Conservation (phyloP, 2,329 filamentous ascomycete genomes). For the Thielaviopsis musarum region DNA sequence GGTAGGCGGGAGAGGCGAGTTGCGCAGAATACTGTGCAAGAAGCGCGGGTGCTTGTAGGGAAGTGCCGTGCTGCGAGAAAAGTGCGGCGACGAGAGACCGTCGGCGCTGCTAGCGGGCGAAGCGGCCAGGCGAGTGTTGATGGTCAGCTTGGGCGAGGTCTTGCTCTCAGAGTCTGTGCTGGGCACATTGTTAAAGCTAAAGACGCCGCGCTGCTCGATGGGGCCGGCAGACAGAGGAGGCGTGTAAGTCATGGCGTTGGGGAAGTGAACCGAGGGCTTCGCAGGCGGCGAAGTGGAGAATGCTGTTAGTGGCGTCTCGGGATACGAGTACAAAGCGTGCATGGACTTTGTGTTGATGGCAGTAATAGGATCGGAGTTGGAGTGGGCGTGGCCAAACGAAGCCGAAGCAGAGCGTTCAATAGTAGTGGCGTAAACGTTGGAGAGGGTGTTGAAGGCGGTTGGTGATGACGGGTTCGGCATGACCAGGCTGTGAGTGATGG, state of each 20-base stretch:
- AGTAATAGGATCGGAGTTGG: constrained; percentile 5
- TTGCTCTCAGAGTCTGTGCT: background rate
- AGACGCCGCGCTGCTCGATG: constrained; percentile 20
- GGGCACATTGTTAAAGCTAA: constrained; percentile 5
- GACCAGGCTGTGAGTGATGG: constrained; percentile 24
- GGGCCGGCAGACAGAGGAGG: constrained; percentile 39
- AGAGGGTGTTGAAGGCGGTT: constrained; percentile 48
- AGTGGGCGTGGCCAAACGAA: background rate
- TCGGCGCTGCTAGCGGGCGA: background rate
- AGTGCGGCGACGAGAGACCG: constrained; percentile 11
- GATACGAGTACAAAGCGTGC: constrained; percentile 23
- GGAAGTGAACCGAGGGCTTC: constrained; percentile 29
- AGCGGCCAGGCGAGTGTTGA: constrained; percentile 11
- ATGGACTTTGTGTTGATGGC: constrained; percentile 10
- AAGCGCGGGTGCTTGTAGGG: constrained; percentile 43
- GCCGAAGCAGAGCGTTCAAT: constrained; percentile 40
- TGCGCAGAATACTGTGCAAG: constrained; percentile 48
- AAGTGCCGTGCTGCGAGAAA: constrained; percentile 18
- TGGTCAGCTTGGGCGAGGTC: constrained; percentile 10
- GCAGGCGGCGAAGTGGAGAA: constrained; percentile 31
- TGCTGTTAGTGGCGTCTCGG: constrained; percentile 37
- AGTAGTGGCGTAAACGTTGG: constrained; percentile 46
- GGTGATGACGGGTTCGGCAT: constrained; percentile 39
- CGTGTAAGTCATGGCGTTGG: constrained; percentile 42
- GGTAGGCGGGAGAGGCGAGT: constrained; percentile 43